phyloP scores from a whole-genome alignment of 768 basidiomycete genomes.

The Calocybe cyanea region DNA sequence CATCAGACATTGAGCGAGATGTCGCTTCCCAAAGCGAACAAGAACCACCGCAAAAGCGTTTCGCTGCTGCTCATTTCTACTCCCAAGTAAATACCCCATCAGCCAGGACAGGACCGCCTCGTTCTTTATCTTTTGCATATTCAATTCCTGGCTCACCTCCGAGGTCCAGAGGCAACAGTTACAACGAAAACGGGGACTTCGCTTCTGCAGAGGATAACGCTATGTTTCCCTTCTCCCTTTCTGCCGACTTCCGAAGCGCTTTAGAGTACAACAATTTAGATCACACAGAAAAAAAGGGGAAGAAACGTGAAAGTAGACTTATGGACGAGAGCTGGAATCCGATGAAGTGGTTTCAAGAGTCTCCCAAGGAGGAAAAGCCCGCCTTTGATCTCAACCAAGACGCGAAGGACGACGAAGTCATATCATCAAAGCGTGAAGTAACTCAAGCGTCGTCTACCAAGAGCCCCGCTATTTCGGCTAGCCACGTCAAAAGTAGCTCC shows the following conservation, averaged over 20 bases:
- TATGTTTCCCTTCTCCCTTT: slow-evolving; percentile 16
- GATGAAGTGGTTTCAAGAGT: slow-evolving; percentile 51
- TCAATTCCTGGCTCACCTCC: slow-evolving; percentile 43
- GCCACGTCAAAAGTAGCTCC: slow-evolving; percentile 8
- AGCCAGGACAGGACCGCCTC: slow-evolving; percentile 67
- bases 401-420: not conserved
- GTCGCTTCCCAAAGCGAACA: not conserved
- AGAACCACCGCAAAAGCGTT: slow-evolving; percentile 11
- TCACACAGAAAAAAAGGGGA: slow-evolving; percentile 51
- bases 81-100: slow-evolving; percentile 50
- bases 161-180: slow-evolving; percentile 21
- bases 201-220: slow-evolving; percentile 22
- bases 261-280: slow-evolving; percentile 46
- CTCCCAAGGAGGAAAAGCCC: slow-evolving; percentile 43
- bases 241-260: slow-evolving; percentile 58
- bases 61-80: slow-evolving; percentile 18
- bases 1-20: not conserved
- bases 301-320: slow-evolving; percentile 43
- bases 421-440: not conserved
- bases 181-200: slow-evolving; percentile 21
- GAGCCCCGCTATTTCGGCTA: slow-evolving; percentile 1
- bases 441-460: slow-evolving; percentile 1
- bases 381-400: slow-evolving; percentile 25
- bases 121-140: slow-evolving; percentile 67
- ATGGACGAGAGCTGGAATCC: slow-evolving; percentile 53